These are phyloP conservation scores for Leccinum uliginosum DNA, from an alignment of 768 basidiomycete species.

Conservation along the genomic window DNA sequence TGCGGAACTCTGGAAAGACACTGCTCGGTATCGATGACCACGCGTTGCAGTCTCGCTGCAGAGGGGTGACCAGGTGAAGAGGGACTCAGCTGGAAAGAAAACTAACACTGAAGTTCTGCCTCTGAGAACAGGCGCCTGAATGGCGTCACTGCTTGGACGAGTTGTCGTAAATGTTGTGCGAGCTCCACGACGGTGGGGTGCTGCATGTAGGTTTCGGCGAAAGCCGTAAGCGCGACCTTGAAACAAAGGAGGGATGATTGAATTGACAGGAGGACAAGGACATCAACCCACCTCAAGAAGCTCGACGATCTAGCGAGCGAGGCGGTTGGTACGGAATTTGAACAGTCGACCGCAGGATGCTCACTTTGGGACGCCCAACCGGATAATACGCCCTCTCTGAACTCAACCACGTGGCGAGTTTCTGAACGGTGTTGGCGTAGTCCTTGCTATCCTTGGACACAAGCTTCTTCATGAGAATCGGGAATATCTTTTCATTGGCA, in stretches of 20 bases:
- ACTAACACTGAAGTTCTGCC: slow-evolving; percentile 20
- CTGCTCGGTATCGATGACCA: slow-evolving; percentile 10
- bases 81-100: background rate
- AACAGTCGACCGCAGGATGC: slow-evolving; percentile 5
- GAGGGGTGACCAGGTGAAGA: background rate
- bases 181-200: background rate
- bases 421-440: slow-evolving; percentile 26
- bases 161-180: slow-evolving; percentile 11
- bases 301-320: slow-evolving; percentile 42
- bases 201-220: slow-evolving; percentile 10
- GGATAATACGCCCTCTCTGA: slow-evolving; percentile 51
- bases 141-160: slow-evolving; percentile 20
- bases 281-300: slow-evolving; percentile 41
- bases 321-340: slow-evolving; percentile 1
- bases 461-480: slow-evolving; percentile 31
- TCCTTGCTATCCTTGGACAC: slow-evolving; percentile 24
- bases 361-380: slow-evolving; percentile 45
- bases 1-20: background rate
- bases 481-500: slow-evolving; percentile 36
- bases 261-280: background rate
- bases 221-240: slow-evolving; percentile 21
- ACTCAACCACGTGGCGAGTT: slow-evolving; percentile 42
- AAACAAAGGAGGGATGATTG: background rate
- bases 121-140: slow-evolving; percentile 21
- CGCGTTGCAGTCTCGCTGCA: slow-evolving; percentile 19